phyloP scores from a whole-genome alignment of 306 rosid genomes.

The Purshia tridentata region DNA sequence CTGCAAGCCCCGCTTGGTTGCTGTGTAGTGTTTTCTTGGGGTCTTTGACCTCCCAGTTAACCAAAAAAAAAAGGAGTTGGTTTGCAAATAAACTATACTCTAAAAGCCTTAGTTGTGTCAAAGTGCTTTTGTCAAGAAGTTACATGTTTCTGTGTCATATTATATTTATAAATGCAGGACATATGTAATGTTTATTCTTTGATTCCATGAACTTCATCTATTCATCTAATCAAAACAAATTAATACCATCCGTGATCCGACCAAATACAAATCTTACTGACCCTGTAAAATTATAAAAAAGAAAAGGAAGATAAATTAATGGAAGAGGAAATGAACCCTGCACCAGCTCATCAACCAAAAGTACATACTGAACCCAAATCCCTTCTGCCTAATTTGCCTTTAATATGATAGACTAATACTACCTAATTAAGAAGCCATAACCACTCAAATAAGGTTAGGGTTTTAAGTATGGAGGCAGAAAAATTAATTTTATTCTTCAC shows the following conservation, averaged over 20 bases:
- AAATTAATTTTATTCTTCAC: too few species aligned
- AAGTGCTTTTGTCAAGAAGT: not conserved
- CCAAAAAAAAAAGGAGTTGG: too few species aligned
- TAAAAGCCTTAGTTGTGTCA: not conserved
- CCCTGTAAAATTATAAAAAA: not conserved
- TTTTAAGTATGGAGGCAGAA: too few species aligned
- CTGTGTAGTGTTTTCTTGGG: too few species aligned
- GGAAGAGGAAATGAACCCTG: not conserved
- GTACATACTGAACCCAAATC: not conserved
- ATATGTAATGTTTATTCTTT: not conserved
- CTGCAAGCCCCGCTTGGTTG: too few species aligned
- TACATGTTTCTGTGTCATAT: not conserved
- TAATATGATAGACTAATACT: not conserved
- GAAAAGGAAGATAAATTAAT: not conserved
- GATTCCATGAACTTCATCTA: not conserved
- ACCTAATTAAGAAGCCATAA: not conserved
- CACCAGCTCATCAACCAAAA: slow-evolving; percentile 12
- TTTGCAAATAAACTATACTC: not conserved
- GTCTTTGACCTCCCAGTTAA: too few species aligned
- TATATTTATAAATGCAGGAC: not conserved
- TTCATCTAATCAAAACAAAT: not conserved
- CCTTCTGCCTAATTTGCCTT: slow-evolving; percentile 1
- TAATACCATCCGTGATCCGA: slow-evolving; percentile 19
- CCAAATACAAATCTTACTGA: slow-evolving; percentile 14
- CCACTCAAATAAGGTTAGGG: too few species aligned